A percentile compares a stretch with the other conserved stretches of the same genome.
Conservation (phyloP, 176 grass and related monocot species). For the Carex cristatella region DNA sequence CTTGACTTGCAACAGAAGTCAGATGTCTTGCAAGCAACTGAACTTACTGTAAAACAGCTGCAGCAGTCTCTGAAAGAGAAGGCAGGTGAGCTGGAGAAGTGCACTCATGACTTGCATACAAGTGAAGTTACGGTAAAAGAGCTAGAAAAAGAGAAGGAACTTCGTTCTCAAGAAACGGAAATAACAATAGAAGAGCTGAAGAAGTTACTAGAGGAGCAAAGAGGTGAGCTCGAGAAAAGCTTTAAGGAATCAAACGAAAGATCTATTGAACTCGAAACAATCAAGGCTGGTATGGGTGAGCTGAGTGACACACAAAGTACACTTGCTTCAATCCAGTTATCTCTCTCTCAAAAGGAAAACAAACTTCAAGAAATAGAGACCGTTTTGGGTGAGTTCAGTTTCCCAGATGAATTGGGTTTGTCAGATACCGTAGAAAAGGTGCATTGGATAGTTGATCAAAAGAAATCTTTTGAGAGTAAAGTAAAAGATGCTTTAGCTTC, state of each 20-base stretch:
- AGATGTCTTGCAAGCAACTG: slow-evolving; percentile 17
- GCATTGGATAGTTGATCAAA: slow-evolving; percentile 81
- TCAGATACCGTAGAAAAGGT: slow-evolving; percentile 56
- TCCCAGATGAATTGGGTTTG: slow-evolving; percentile 53
- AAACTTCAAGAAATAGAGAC: slow-evolving; percentile 61
- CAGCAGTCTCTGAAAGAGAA: slow-evolving; percentile 20
- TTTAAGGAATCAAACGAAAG: slow-evolving; percentile 64
- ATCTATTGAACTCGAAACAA: slow-evolving; percentile 49
- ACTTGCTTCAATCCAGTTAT: slow-evolving; percentile 54
- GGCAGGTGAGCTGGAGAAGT: slow-evolving; percentile 17
- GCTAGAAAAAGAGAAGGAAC: background rate
- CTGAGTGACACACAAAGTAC: slow-evolving; percentile 42
- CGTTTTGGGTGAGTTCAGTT: slow-evolving; percentile 41
- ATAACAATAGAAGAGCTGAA: background rate
- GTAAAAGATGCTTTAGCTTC: slow-evolving; percentile 59
- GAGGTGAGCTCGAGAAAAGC: slow-evolving; percentile 62
- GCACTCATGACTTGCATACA: background rate
- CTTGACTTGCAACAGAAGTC: slow-evolving; percentile 1
- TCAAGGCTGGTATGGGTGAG: slow-evolving; percentile 49
- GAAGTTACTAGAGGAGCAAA: slow-evolving; percentile 19
- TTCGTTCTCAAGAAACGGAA: slow-evolving; percentile 7
- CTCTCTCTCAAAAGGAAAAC: slow-evolving; percentile 56
- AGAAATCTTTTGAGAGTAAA: slow-evolving; percentile 56
- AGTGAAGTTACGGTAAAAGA: slow-evolving; percentile 3
- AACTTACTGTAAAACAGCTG: slow-evolving; percentile 1